Conservation (phyloP, 31 red algal species). For the Endocladia muricata region DNA sequence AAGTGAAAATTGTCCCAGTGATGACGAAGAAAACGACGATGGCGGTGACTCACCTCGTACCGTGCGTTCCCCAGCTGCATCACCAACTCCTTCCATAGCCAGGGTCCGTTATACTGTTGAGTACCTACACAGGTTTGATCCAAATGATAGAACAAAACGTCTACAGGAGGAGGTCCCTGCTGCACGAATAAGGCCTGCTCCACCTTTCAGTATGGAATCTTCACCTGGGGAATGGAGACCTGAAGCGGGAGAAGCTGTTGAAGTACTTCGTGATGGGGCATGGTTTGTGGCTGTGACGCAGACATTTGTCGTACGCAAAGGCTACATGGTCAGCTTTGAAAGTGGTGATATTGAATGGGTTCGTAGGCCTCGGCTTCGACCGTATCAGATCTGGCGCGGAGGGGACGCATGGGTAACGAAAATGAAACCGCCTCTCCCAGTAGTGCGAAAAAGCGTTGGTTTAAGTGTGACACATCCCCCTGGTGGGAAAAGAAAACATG, state of each 20-base stretch:
- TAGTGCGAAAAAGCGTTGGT: conserved; percentile 48
- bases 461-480: conserved; percentile 37
- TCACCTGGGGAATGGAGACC: conserved; percentile 48
- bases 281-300: conserved; percentile 69
- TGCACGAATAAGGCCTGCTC: conserved; percentile 36
- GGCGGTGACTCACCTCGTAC: conserved; percentile 43
- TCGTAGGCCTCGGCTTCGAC: conserved; percentile 37
- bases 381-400: conserved; percentile 74
- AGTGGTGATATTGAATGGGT: conserved; percentile 47
- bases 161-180: conserved; percentile 50
- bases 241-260: conserved; percentile 69
- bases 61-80: conserved; percentile 31
- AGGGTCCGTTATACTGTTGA: conserved; percentile 24
- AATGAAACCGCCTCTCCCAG: conserved; percentile 60
- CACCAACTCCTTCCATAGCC: conserved; percentile 29
- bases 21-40: conserved; percentile 32
- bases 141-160: background rate
- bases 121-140: conserved; percentile 23
- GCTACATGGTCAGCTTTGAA: conserved; percentile 62
- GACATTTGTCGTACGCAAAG: conserved; percentile 57
- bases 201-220: conserved; percentile 15
- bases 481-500: conserved; percentile 18
- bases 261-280: conserved; percentile 44
- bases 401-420: conserved; percentile 61
- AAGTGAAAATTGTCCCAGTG: background rate